Conservation (phyloP, 441 rosid genomes). For the Kokia cookei region DNA sequence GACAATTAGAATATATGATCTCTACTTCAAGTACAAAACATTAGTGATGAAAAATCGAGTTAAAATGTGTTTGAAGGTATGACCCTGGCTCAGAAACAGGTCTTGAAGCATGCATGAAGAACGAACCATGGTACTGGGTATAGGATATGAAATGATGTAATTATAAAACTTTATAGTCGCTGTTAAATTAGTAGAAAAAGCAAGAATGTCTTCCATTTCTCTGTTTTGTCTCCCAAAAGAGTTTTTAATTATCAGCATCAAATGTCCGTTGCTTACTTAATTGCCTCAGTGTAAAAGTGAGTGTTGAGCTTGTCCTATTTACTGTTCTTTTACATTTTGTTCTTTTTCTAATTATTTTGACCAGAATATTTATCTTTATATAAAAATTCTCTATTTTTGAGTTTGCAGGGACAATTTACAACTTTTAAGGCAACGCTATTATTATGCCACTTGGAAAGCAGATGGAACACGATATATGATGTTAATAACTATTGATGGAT, state of each 20-base stretch:
- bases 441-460: constrained; percentile 99
- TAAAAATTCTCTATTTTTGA: constrained; percentile 1
- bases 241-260: neutral
- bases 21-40: neutral
- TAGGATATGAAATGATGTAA: neutral
- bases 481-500: constrained; percentile 85
- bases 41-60: neutral
- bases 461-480: constrained; percentile 99
- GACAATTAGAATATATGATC: neutral
- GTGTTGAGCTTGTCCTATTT: neutral
- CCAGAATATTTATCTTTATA: neutral
- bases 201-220: neutral
- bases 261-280: neutral
- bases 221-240: neutral
- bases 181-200: neutral
- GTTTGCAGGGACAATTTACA: constrained; percentile 82
- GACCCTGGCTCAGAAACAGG: neutral
- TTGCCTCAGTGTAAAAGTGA: neutral
- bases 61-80: neutral
- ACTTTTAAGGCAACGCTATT: constrained; percentile 89
- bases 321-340: neutral
- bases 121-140: too few species aligned
- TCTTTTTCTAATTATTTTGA: neutral
- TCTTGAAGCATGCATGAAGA: neutral
- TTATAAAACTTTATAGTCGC: neutral